phyloP scores from a whole-genome alignment of 2,329 filamentous ascomycete species.

The Botrytis cinerea region DNA sequence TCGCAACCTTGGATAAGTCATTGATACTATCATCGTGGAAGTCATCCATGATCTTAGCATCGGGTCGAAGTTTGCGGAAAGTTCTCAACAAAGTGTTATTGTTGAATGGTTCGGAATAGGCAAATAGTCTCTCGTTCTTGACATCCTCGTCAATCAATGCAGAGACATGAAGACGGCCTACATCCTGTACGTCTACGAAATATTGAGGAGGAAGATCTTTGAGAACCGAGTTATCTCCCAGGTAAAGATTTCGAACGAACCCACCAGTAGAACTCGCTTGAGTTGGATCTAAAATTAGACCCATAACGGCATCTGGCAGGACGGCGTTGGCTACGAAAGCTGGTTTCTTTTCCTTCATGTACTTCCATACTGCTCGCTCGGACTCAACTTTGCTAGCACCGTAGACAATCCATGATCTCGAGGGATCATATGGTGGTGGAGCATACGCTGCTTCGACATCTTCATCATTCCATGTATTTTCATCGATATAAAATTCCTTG shows the following conservation, averaged over 20 bases:
- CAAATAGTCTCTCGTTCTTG: slow-evolving; percentile 36
- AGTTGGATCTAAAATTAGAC: slow-evolving; percentile 26
- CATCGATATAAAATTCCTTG: slow-evolving; percentile 32
- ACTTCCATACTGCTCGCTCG: slow-evolving; percentile 47
- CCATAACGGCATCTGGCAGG: slow-evolving; percentile 30
- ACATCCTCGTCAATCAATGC: slow-evolving; percentile 38
- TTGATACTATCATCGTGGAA: slow-evolving; percentile 30
- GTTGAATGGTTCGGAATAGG: slow-evolving; percentile 35
- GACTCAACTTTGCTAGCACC: slow-evolving; percentile 45
- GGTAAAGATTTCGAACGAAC: slow-evolving; percentile 32
- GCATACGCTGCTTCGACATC: slow-evolving; percentile 43
- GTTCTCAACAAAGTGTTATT: slow-evolving; percentile 29
- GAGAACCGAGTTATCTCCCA: slow-evolving; percentile 26
- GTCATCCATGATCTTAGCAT: slow-evolving; percentile 34
- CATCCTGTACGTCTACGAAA: slow-evolving; percentile 44
- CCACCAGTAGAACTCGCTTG: slow-evolving; percentile 33
- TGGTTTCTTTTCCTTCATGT: slow-evolving; percentile 40
- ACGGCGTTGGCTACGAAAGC: slow-evolving; percentile 39
- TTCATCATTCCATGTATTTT: slow-evolving; percentile 44
- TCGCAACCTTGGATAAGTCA: slow-evolving; percentile 32
- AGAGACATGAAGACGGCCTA: slow-evolving; percentile 40
- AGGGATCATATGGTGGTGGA: slow-evolving; percentile 41
- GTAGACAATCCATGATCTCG: slow-evolving; percentile 39
- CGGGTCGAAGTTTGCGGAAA: slow-evolving; percentile 34
- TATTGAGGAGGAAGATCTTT: slow-evolving; percentile 21